Percentiles rank a stretch among this genome's conserved stretches.
These are phyloP conservation scores for Litsea cubeba DNA, from an alignment of 164 flowering plant species.

Conservation along the genomic window DNA sequence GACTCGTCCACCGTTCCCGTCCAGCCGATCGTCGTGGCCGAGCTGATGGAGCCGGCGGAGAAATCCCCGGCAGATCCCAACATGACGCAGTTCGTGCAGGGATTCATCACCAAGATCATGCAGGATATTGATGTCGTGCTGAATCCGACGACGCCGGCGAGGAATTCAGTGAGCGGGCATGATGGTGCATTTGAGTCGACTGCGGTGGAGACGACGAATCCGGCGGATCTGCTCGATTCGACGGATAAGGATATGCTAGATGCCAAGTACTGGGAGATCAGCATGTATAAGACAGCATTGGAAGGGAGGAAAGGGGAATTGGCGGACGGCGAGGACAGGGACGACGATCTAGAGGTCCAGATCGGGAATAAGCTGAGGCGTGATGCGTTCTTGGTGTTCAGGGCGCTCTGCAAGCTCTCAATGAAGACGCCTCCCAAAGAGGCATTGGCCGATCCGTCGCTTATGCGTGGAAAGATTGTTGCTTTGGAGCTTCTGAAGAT, in stretches of 20 bases:
- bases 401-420: constrained; percentile 96
- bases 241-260: constrained; percentile 99
- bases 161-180: constrained; percentile 43
- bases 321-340: constrained; percentile 90
- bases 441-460: constrained; percentile 80
- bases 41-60: constrained; percentile 87
- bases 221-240: constrained; percentile 94
- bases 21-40: constrained; percentile 98
- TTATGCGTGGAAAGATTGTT: constrained; percentile 98
- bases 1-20: constrained; percentile 89
- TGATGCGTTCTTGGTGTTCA: constrained; percentile 95
- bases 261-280: constrained; percentile 99
- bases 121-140: constrained; percentile 93
- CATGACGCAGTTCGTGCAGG: constrained; percentile 56
- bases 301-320: constrained; percentile 99
- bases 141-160: constrained; percentile 47
- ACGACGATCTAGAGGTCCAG: constrained; percentile 95
- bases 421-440: constrained; percentile 99
- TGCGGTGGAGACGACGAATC: constrained; percentile 79
- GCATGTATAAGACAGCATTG: constrained; percentile 97
- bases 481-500: constrained; percentile 97
- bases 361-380: constrained; percentile 96
- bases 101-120: constrained; percentile 91
- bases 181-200: constrained; percentile 96
- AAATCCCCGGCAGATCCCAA: constrained; percentile 55